phyloP scores from a whole-genome alignment of 2,329 filamentous ascomycete genomes.

The Celoporthe dispersa region DNA sequence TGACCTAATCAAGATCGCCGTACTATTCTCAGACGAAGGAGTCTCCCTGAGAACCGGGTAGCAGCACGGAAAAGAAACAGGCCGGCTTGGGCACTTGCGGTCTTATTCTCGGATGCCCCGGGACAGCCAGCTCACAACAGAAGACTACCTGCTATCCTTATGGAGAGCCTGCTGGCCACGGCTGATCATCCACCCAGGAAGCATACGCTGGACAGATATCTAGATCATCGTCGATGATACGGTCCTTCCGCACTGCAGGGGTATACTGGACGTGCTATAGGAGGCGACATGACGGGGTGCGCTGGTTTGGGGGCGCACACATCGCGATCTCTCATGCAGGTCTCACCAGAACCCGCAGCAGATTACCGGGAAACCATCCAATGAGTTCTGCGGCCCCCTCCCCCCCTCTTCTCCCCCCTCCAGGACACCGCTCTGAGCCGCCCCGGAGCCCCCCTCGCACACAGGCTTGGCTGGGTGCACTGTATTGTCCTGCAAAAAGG shows the following conservation, averaged over 20 bases:
- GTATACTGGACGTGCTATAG: background rate
- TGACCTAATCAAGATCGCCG: background rate
- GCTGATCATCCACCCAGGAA: background rate
- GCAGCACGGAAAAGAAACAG: background rate
- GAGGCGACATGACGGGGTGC: background rate
- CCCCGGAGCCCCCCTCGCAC: background rate
- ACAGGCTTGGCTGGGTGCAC: background rate
- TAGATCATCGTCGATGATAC: no score
- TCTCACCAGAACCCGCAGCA: background rate
- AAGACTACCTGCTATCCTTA: no score
- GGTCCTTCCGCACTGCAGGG: no score
- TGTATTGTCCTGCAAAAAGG: no score
- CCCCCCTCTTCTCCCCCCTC: background rate
- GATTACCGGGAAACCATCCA: background rate
- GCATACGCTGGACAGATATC: no score
- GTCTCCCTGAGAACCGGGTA: no score
- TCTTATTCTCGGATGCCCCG: background rate
- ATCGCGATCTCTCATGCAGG: slow-evolving; percentile 3
- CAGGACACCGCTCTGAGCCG: slow-evolving; percentile 1
- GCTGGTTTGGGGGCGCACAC: background rate
- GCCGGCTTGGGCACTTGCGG: no score
- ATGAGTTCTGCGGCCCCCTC: background rate
- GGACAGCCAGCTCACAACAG: no score
- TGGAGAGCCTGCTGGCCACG: no score
- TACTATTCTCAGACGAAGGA: background rate